Evolutionary conservation across 2,329 filamentous ascomycete genomes (phyloP).

Genomic region (Parascedosporium putredinis): DNA sequence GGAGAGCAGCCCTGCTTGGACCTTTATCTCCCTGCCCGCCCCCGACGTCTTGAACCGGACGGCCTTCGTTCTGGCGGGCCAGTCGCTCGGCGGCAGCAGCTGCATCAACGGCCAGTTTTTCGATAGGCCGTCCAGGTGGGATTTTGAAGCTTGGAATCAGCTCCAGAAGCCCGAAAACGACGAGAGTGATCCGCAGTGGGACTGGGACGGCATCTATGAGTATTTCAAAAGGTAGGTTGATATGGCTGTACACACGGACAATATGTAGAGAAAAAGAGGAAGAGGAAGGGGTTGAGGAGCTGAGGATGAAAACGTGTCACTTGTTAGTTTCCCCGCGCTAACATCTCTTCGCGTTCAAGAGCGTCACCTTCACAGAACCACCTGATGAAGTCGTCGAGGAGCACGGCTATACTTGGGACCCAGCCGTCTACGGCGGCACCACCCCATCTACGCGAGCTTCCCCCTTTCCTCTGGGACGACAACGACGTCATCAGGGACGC

Average conservation of each 20-base stretch:
- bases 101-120: constrained; percentile 28
- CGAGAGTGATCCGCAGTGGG: constrained; percentile 17
- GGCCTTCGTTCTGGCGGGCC: constrained; percentile 20
- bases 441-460: constrained; percentile 22
- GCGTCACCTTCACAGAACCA: constrained; percentile 12
- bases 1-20: constrained; percentile 13
- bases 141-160: constrained; percentile 24
- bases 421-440: constrained; percentile 18
- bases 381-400: constrained; percentile 15
- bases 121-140: constrained; percentile 22
- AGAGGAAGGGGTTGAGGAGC: no score
- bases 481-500: constrained; percentile 13
- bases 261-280: no score
- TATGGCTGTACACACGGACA: no score
- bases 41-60: constrained; percentile 16
- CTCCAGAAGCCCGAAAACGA: constrained; percentile 17
- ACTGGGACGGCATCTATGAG: constrained; percentile 23
- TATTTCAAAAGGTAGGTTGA: constrained; percentile 23
- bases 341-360: no score
- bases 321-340: no score
- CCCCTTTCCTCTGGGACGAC: constrained; percentile 21
- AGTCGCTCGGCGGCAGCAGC: constrained; percentile 24
- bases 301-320: no score
- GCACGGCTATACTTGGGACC: constrained; percentile 22
- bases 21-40: constrained; percentile 15